Percentiles rank a stretch among this genome's conserved stretches.
phyloP scores from a whole-genome alignment of 148 eudicot genomes.

The Dysphania ambrosioides region DNA sequence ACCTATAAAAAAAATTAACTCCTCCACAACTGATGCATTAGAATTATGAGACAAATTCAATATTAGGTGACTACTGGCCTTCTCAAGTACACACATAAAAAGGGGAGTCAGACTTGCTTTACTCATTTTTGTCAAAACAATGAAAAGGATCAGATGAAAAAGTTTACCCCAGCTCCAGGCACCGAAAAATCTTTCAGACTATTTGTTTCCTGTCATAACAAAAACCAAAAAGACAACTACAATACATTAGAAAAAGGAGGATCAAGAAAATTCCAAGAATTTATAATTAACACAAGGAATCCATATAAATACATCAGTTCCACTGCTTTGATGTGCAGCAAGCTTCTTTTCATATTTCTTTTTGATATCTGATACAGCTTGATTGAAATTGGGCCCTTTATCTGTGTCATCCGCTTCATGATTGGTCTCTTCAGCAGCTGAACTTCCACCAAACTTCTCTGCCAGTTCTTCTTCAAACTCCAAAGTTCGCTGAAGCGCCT shows the following conservation, averaged over 20 bases:
- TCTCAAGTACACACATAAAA: neutral
- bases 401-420: constrained; percentile 52
- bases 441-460: constrained; percentile 83
- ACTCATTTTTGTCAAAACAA: neutral
- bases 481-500: constrained; percentile 93
- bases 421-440: constrained; percentile 49
- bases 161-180: constrained; percentile 94
- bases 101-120: neutral
- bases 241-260: constrained; percentile 10
- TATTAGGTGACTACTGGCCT: neutral
- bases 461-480: constrained; percentile 98
- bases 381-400: constrained; percentile 44
- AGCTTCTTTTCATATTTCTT: constrained; percentile 96
- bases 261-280: neutral
- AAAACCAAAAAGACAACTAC: constrained; percentile 13
- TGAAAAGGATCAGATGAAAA: constrained; percentile 1
- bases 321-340: constrained; percentile 76
- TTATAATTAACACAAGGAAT: neutral
- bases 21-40: neutral
- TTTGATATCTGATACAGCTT: constrained; percentile 71
- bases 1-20: neutral
- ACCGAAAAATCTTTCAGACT: constrained; percentile 61
- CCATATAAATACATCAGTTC: constrained; percentile 42
- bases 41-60: neutral
- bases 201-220: constrained; percentile 54